Evolutionary conservation across 2,329 filamentous ascomycete genomes (phyloP), one percentile per base, ranked within the genome.

Genomic region (Ascochyta fabae): DNA sequence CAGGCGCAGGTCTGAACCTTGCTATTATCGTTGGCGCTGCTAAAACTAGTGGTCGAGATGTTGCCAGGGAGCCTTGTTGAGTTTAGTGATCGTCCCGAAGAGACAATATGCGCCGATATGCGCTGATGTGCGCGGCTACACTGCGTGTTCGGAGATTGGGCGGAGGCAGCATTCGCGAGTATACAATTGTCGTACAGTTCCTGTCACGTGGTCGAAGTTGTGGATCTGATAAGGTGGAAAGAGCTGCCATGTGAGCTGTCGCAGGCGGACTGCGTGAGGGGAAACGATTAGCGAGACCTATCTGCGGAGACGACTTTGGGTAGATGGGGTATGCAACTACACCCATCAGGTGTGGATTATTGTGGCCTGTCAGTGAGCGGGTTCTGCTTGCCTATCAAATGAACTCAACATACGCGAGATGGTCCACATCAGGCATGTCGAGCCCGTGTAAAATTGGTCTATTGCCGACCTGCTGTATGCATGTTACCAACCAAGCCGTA

Each of bases 71-170:
- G 38, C 47, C 42, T 27, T 19, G 31, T 56, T 39, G 47, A 47
- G 42, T 40, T 26, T 22, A 27, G 23, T 39, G 42, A 22, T 42
- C 19, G 19, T n/a, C 38, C 47, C 36, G 7, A 51, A 39, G 5
- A 15, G 43, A 56, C 42, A n/a, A 39, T 4, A 39, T 29, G 42
- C 22, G 42, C 47, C 46, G 31, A 19, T 27, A 24, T 53, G 36
- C 42, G 41, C 40, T 39, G 33, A 23, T 33, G 40, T 35, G 36
- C 49, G 49, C 36, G 41, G 38, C 40, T 53, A 29, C 38, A 31
- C 36, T 38, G 52, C 29, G 13, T 22, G 29, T 29, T 43, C 36
- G 47, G 41, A 56, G 41, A 47, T 47, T 56, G 42, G 41, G 10
- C 15, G 36, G 35, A 13, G 10, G 38, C 47, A 27, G 27, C 7